These are phyloP conservation scores for Acidomyces sp. DNA, from an alignment of 495 filamentous ascomycete genomes.

Conservation along the genomic window DNA sequence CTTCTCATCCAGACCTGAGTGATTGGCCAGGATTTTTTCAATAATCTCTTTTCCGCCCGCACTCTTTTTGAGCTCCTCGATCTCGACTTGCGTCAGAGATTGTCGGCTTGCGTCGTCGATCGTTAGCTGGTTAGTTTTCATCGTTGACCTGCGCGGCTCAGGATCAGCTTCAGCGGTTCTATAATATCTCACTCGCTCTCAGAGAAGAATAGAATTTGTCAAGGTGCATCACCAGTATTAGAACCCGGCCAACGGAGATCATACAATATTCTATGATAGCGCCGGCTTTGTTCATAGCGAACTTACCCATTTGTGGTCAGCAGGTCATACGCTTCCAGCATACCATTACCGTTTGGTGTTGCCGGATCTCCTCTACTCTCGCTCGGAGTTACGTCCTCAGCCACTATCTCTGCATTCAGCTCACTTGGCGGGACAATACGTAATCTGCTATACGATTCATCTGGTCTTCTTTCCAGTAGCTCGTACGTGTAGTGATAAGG, in stretches of 20 bases:
- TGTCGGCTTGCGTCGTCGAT: slow-evolving; percentile 73
- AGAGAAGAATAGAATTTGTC: too few species aligned
- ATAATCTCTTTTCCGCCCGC: slow-evolving; percentile 78
- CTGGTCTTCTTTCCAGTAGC: slow-evolving; percentile 52
- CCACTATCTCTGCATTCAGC: slow-evolving; percentile 62
- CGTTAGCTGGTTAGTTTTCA: slow-evolving; percentile 65
- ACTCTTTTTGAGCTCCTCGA: slow-evolving; percentile 70
- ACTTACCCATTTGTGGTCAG: slow-evolving; percentile 40
- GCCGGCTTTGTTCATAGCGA: too few species aligned
- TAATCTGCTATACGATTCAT: slow-evolving; percentile 44
- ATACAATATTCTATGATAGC: too few species aligned
- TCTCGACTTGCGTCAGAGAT: slow-evolving; percentile 69
- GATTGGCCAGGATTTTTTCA: slow-evolving; percentile 68
- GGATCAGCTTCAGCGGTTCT: too few species aligned
- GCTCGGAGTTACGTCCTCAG: slow-evolving; percentile 34
- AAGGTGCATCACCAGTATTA: too few species aligned
- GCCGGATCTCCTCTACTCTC: slow-evolving; percentile 35
- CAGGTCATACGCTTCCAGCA: slow-evolving; percentile 38
- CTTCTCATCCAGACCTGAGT: slow-evolving; percentile 81
- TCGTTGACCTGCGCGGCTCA: too few species aligned
- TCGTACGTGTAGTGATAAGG: slow-evolving; percentile 89
- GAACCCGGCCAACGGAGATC: too few species aligned
- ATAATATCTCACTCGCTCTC: too few species aligned
- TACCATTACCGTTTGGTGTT: slow-evolving; percentile 28
- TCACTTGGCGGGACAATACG: slow-evolving; percentile 72